These are phyloP conservation scores for Cryptococcus sp. DNA, from an alignment of 1,284 basidiomycete species.

Conservation along the genomic window DNA sequence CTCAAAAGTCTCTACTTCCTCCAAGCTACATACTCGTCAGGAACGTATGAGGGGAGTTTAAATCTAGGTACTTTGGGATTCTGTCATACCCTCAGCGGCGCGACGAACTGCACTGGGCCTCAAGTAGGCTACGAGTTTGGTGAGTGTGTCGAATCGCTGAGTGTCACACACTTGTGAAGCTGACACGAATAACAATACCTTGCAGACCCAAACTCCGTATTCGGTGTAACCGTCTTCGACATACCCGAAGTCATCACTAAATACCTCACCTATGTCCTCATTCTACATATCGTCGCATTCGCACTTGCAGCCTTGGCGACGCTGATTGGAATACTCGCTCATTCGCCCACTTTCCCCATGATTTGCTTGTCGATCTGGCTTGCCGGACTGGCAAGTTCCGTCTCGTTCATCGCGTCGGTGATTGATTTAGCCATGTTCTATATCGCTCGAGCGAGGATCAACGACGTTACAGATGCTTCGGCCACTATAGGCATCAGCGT, in stretches of 20 bases:
- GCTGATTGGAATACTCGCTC: slow-evolving; percentile 76
- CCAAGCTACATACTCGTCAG: slow-evolving; percentile 64
- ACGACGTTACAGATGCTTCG: slow-evolving; percentile 64
- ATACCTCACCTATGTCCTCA: slow-evolving; percentile 85
- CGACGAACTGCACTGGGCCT: slow-evolving; percentile 70
- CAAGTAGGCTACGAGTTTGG: slow-evolving; percentile 79
- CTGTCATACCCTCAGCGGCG: slow-evolving; percentile 59
- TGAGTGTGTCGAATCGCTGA: slow-evolving; percentile 54
- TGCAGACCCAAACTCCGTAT: slow-evolving; percentile 73
- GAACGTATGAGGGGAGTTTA: slow-evolving; percentile 62
- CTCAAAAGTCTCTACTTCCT: slow-evolving; percentile 83
- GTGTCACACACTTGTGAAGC: neutral
- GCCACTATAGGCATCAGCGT: slow-evolving; percentile 75
- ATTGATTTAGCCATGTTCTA: slow-evolving; percentile 86
- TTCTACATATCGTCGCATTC: slow-evolving; percentile 83
- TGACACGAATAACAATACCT: neutral
- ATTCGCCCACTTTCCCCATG: slow-evolving; percentile 80
- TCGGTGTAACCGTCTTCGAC: slow-evolving; percentile 65
- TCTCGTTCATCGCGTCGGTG: slow-evolving; percentile 77
- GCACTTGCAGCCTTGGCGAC: slow-evolving; percentile 68
- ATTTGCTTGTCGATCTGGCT: slow-evolving; percentile 78
- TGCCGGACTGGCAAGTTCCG: slow-evolving; percentile 69
- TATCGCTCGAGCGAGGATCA: slow-evolving; percentile 74
- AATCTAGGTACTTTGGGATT: slow-evolving; percentile 84
- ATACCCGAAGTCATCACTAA: slow-evolving; percentile 70